Conservation (phyloP, 371 early-diverging fungal species). For the Chytridiales sp. region DNA sequence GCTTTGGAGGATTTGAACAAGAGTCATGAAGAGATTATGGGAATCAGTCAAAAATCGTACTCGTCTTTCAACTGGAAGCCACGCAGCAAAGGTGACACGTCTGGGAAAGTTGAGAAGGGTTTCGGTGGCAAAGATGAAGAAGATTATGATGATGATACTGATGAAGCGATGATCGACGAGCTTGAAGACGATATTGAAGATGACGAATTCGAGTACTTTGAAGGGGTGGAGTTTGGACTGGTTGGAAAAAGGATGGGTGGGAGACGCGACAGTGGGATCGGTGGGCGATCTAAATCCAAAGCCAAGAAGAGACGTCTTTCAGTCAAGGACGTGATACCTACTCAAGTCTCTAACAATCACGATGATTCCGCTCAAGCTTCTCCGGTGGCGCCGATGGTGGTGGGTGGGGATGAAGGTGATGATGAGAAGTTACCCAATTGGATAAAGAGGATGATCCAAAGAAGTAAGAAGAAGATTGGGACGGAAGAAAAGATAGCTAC, state of each 20-base stretch:
- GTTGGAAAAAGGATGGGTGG: not conserved
- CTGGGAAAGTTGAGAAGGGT: not conserved
- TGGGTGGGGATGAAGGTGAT: not conserved
- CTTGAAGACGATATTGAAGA: not conserved
- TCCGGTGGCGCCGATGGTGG: too few relatives aligned
- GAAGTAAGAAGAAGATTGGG: not conserved
- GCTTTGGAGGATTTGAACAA: slow-evolving; percentile 3
- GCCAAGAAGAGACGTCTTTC: too few relatives aligned
- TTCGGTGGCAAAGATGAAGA: too few relatives aligned
- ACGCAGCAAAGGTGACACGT: slow-evolving; percentile 10
- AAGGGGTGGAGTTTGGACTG: not conserved
- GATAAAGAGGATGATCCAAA: slow-evolving; percentile 6
- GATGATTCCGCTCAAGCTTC: too few relatives aligned
- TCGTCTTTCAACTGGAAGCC: slow-evolving; percentile 16
- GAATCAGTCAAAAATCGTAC: not conserved
- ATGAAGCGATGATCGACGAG: not conserved
- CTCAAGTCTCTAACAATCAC: too few relatives aligned
- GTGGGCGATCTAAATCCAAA: too few relatives aligned
- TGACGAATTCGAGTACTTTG: not conserved
- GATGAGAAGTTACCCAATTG: slow-evolving; percentile 1
- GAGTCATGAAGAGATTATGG: slow-evolving; percentile 2
- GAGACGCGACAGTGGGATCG: too few relatives aligned
- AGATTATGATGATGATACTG: too few relatives aligned
- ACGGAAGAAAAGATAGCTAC: not conserved
- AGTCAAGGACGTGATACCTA: too few relatives aligned